phyloP scores from a whole-genome alignment of 2,329 filamentous ascomycete species.

The Calonectria fujianensis region DNA sequence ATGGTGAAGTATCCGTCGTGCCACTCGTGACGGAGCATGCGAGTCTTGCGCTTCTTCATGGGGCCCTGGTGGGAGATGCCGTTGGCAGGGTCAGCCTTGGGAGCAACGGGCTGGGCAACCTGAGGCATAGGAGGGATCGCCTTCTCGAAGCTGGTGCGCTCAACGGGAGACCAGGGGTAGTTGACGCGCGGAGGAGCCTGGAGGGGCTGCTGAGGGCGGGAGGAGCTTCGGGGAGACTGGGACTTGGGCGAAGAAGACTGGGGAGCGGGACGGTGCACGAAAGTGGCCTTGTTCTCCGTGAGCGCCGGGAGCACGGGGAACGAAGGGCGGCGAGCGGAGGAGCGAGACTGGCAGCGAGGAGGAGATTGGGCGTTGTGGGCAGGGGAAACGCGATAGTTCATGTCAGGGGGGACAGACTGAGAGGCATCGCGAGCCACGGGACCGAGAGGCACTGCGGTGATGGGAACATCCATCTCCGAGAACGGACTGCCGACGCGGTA shows the following conservation, averaged over 20 bases:
- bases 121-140: conserved; percentile 63
- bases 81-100: conserved; percentile 61
- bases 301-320: conserved; percentile 81
- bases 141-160: conserved; percentile 67
- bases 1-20: conserved; percentile 93
- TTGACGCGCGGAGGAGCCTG: conserved; percentile 73
- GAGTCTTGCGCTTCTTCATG: conserved; percentile 95
- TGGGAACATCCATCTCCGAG: conserved; percentile 91
- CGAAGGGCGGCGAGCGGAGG: conserved; percentile 79
- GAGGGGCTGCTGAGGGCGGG: conserved; percentile 60
- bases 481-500: conserved; percentile 91
- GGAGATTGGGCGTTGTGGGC: conserved; percentile 59
- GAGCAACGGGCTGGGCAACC: conserved; percentile 53
- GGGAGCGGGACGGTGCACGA: conserved; percentile 56
- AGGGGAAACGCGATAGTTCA: conserved; percentile 80
- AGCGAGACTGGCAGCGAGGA: conserved; percentile 71
- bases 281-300: conserved; percentile 76
- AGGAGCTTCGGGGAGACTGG: conserved; percentile 61
- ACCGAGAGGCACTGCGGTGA: conserved; percentile 82
- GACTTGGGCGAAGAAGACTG: conserved; percentile 60
- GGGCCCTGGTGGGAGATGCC: conserved; percentile 85
- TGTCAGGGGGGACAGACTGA: conserved; percentile 94
- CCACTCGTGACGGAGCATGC: conserved; percentile 94
- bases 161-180: conserved; percentile 74
- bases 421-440: conserved; percentile 86